Evolutionary conservation across 2,329 filamentous ascomycete species (phyloP).

Genomic region (Aspergillus candidus): DNA sequence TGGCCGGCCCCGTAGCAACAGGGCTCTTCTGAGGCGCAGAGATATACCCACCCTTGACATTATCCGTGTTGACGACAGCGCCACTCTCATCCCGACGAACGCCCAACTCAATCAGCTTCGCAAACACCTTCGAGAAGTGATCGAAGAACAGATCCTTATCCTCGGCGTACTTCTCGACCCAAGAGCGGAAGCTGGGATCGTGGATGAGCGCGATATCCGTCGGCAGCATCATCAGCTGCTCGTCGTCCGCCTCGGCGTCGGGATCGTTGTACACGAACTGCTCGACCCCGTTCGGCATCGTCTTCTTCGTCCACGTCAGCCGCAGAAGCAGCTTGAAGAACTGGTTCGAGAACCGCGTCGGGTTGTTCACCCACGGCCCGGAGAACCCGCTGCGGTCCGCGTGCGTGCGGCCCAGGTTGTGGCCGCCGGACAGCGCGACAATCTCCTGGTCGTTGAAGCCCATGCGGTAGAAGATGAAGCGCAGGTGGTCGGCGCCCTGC

Average conservation of each 20-base stretch:
- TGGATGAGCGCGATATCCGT: conserved; percentile 55
- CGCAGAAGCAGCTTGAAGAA: conserved; percentile 51
- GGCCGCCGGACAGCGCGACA: conserved; percentile 51
- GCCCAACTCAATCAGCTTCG: conserved; percentile 56
- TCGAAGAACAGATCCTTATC: conserved; percentile 59
- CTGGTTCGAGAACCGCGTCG: conserved; percentile 54
- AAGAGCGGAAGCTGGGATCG: conserved; percentile 49
- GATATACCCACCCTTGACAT: conserved; percentile 51
- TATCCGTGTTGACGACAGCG: conserved; percentile 51
- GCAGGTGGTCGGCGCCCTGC: conserved; percentile 50
- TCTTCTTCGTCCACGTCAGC: conserved; percentile 51
- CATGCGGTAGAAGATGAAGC: conserved; percentile 55
- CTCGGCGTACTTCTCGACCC: conserved; percentile 54
- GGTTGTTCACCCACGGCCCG: conserved; percentile 55
- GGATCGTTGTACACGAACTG: conserved; percentile 58
- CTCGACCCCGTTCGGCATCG: conserved; percentile 46
- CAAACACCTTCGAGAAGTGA: conserved; percentile 54
- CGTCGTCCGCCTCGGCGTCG: conserved; percentile 43
- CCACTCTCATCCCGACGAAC: conserved; percentile 51
- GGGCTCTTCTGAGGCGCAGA: conserved; percentile 54
- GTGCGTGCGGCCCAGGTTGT: conserved; percentile 53
- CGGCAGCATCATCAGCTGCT: conserved; percentile 61
- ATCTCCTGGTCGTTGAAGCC: conserved; percentile 57
- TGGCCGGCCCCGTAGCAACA: conserved; percentile 21
- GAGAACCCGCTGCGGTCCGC: conserved; percentile 52